Evolutionary conservation across 2,329 filamentous ascomycete species (phyloP).

Genomic region (Didymella pinodella): DNA sequence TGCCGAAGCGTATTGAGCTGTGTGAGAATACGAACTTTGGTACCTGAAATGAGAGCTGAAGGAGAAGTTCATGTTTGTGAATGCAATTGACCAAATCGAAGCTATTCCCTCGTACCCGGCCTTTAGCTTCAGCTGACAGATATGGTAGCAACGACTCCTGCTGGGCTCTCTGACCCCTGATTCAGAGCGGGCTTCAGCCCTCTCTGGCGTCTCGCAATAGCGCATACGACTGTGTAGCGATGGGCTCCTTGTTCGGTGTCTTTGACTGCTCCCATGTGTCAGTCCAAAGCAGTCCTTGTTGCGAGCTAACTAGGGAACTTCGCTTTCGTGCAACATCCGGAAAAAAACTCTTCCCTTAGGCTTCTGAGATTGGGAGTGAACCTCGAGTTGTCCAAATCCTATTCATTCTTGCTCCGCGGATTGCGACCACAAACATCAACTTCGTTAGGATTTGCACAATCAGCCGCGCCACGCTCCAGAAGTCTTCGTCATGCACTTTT

Average conservation of each 20-base stretch:
- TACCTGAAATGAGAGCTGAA: background rate
- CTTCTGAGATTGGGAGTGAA: background rate
- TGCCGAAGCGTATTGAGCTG: background rate
- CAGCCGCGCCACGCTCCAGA: background rate
- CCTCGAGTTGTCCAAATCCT: background rate
- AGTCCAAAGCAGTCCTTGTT: background rate
- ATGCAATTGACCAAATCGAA: background rate
- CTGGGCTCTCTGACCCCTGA: conserved; percentile 1
- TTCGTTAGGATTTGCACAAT: background rate
- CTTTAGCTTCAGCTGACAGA: background rate
- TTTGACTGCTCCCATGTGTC: background rate
- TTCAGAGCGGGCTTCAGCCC: background rate
- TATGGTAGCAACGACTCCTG: background rate
- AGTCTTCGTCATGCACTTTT: background rate
- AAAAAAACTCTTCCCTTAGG: background rate
- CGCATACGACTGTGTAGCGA: background rate
- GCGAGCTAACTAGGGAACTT: background rate
- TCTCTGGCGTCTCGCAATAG: background rate
- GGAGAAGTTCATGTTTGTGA: background rate
- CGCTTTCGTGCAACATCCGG: background rate
- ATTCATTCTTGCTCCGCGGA: background rate
- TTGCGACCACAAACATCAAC: background rate
- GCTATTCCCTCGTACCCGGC: background rate
- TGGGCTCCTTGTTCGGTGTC: background rate
- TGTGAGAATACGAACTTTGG: background rate